Evolutionary conservation across 139 green algal genomes (phyloP), one percentile per base, ranked within the genome.

Genomic region (Dunaliella primolecta): DNA sequence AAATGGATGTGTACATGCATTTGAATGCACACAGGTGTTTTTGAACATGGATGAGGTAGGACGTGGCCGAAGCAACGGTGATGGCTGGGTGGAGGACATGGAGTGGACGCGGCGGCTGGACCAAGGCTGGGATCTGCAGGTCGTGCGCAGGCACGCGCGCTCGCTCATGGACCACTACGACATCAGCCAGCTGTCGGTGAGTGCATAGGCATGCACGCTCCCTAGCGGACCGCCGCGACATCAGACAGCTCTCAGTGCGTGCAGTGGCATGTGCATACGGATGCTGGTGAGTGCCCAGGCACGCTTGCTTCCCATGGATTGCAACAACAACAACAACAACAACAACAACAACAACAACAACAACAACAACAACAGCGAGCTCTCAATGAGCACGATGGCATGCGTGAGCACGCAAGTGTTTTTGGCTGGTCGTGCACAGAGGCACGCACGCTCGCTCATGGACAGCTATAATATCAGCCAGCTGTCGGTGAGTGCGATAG

Each of bases 11-110:
- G n/a, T n/a, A n/a, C n/a, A n/a, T n/a, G n/a, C n/a, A n/a, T n/a
- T n/a, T n/a, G n/a, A n/a, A n/a, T n/a, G n/a, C n/a, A 30, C 77
- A 30, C 77, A 81, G 77, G 78, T 83, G 78, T 83, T 83, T 29
- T 32, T 83, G 25, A 83, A 83, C 78, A 83, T 75, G 36, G 78
- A 83, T 36, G 78, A 83, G 78, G 21, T 77, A 32, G 91, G 81
- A 0, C 89, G 94, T 55, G 87, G 84, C 36, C 88, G 81, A 70
- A 89, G 92, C 56, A 87, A 79, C 1, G 94, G 88, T 23, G 75
- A 84, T 7, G 85, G 87, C 2, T 98, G 94, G 94, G 85, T 90
- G 46, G 94, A 98, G 85, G 95, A 98, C 87, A 86, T 87, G 34
- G 89, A 92, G 84, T 98, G 94, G 93, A 87, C 90, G 0, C 35